phyloP scores from a whole-genome alignment of 164 flowering plant genomes.

The Chimonanthus praecox region DNA sequence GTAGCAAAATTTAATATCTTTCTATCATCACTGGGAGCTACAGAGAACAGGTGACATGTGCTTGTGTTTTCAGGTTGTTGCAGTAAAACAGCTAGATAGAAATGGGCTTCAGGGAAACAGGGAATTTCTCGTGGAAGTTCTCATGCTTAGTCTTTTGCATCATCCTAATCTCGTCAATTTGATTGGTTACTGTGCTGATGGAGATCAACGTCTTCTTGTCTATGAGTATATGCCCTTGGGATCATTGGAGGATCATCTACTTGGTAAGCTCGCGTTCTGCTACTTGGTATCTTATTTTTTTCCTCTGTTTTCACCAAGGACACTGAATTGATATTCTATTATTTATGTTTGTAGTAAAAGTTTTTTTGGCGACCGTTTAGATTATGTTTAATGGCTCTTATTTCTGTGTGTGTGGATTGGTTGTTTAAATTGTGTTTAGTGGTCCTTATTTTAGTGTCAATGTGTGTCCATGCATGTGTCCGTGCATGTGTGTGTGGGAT shows the following conservation, averaged over 20 bases:
- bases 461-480: no score
- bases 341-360: no score
- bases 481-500: no score
- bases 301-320: no score
- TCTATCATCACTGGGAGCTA: background rate
- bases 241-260: conserved; percentile 42
- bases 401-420: no score
- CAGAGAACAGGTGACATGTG: background rate
- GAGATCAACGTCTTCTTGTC: conserved; percentile 40
- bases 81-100: conserved; percentile 34
- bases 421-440: no score
- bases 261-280: conserved; percentile 17
- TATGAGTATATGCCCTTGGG: conserved; percentile 37
- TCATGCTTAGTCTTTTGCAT: conserved; percentile 38
- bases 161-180: conserved; percentile 35
- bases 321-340: no score
- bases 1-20: background rate
- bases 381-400: no score
- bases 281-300: background rate
- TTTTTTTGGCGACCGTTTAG: no score
- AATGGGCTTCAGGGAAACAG: conserved; percentile 39
- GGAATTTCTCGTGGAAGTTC: conserved; percentile 39
- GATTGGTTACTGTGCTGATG: conserved; percentile 40
- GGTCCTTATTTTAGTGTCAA: no score
- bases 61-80: conserved; percentile 25